Conservation (phyloP, 192 early-diverging fungal genomes). For the Diversispora epigaea region DNA sequence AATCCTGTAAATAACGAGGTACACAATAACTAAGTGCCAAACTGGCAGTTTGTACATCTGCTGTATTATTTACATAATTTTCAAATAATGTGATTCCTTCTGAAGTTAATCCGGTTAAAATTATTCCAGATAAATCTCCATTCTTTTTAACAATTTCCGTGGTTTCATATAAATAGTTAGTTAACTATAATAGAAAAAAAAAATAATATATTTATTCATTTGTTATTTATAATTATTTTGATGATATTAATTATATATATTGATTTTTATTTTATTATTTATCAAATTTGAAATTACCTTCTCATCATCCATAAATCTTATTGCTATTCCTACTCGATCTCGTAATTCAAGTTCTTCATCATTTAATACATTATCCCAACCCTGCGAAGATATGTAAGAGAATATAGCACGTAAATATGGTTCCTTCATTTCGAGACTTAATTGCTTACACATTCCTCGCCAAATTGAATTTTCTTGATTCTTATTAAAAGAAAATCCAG, state of each 20-base stretch:
- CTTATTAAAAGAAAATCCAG: conserved; percentile 43
- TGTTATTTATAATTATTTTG: no score
- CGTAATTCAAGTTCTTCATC: conserved; percentile 70
- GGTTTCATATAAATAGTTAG: conserved; percentile 57
- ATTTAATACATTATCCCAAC: conserved; percentile 77
- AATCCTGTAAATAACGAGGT: conserved; percentile 58
- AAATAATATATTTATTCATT: no score
- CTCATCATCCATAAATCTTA: conserved; percentile 81
- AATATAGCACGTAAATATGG: conserved; percentile 90
- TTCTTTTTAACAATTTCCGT: conserved; percentile 51
- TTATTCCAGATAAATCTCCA: conserved; percentile 80
- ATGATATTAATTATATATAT: no score
- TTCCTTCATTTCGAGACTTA: conserved; percentile 59
- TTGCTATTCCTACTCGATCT: conserved; percentile 80
- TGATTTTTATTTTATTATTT: neutral
- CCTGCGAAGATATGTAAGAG: conserved; percentile 74
- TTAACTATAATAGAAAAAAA: conserved; percentile 44
- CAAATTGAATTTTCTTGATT: conserved; percentile 43
- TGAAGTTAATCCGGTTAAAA: conserved; percentile 77
- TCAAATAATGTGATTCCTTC: conserved; percentile 73
- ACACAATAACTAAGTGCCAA: conserved; percentile 65
- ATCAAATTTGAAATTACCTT: conserved; percentile 49
- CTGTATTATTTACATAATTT: conserved; percentile 77
- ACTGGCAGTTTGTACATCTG: conserved; percentile 89
- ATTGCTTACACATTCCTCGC: conserved; percentile 59